These are phyloP conservation scores for Trichoderma aggressivum DNA, from an alignment of 2,329 filamentous ascomycete genomes.

Conservation along the genomic window DNA sequence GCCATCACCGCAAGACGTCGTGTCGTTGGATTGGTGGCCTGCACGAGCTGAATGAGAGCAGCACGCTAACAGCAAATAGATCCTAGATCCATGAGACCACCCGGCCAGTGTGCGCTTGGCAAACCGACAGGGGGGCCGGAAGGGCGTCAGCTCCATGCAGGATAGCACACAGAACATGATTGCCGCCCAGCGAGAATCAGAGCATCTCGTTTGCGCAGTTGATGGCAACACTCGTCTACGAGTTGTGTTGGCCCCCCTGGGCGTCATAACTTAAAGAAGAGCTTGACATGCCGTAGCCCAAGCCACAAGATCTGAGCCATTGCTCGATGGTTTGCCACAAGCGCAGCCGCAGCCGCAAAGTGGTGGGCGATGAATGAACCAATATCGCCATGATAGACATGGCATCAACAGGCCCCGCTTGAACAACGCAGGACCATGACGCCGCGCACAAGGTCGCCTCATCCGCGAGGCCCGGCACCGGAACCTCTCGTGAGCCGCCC, in stretches of 20 bases:
- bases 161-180: conserved; percentile 1
- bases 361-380: not conserved
- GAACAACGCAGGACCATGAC: not conserved
- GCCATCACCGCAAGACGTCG: conserved; percentile 14
- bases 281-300: not conserved
- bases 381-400: not conserved
- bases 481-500: not conserved
- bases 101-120: not conserved
- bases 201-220: not conserved
- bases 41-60: conserved; percentile 17
- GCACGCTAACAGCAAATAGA: conserved; percentile 19
- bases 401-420: not conserved
- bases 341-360: conserved; percentile 1
- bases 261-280: not conserved
- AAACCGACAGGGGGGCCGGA: conserved; percentile 10
- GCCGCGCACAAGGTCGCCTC: not conserved
- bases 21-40: conserved; percentile 14
- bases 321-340: conserved; percentile 1
- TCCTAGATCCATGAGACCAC: conserved; percentile 13
- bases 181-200: not conserved
- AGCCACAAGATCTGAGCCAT: conserved; percentile 13
- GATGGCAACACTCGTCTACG: not conserved
- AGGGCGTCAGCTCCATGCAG: not conserved
- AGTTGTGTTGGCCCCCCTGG: not conserved
- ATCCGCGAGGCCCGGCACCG: not conserved